These are phyloP conservation scores for Piper betle DNA, from an alignment of 164 flowering plant genomes.

Conservation along the genomic window DNA sequence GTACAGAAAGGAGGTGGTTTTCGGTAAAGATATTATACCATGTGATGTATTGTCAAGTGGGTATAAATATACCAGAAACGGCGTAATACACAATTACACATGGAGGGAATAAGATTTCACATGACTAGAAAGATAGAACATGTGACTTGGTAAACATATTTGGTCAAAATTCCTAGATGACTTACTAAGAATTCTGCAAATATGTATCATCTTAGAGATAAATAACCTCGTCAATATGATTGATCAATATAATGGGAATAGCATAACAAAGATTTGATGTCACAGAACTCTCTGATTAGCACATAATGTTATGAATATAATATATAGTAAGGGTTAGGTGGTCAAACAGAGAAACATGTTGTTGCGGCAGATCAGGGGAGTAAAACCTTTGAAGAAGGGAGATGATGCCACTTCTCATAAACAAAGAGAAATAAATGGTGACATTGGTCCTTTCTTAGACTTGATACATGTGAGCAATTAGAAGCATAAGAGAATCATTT, in stretches of 20 bases:
- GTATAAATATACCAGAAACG: neutral
- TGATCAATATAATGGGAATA: neutral
- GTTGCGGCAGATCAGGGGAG: constrained; percentile 2
- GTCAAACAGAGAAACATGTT: constrained; percentile 8
- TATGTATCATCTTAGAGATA: neutral
- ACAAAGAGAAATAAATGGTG: too few relatives aligned
- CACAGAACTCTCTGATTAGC: neutral
- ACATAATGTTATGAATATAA: neutral
- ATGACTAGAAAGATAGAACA: neutral
- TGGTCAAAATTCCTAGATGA: neutral
- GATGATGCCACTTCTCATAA: too few relatives aligned
- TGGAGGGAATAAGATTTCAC: neutral
- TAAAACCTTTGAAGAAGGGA: too few relatives aligned
- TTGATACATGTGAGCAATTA: too few relatives aligned
- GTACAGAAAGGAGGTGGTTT: too few relatives aligned
- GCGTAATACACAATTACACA: neutral
- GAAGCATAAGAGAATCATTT: neutral
- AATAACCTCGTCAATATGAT: neutral
- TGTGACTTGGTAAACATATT: neutral
- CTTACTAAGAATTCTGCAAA: neutral
- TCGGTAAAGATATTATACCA: too few relatives aligned
- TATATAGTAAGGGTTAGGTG: neutral
- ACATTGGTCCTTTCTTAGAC: too few relatives aligned
- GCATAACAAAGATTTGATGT: neutral
- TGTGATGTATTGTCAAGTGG: neutral